phyloP scores from a whole-genome alignment of 2,329 filamentous ascomycete species.

The Hymenoscyphus infarciens region DNA sequence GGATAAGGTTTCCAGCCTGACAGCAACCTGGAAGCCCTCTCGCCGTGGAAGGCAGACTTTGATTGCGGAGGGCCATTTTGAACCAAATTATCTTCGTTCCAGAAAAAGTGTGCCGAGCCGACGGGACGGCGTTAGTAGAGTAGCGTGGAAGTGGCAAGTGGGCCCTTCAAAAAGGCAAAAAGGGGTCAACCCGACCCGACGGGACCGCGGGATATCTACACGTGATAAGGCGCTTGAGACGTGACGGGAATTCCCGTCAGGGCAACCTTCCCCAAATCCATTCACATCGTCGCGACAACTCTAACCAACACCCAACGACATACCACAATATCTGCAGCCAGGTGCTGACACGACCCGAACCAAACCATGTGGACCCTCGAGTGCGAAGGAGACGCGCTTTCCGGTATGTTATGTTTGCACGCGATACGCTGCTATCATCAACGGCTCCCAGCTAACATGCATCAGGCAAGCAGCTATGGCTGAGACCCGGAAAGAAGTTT shows the following conservation, averaged over 20 bases:
- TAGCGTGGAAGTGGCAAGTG: too few species aligned
- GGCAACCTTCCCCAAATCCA: not conserved
- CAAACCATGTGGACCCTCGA: constrained; percentile 50
- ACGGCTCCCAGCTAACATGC: constrained; percentile 9
- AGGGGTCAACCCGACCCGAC: too few species aligned
- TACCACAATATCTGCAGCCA: not conserved
- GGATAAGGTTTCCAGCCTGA: not conserved
- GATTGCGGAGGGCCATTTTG: too few species aligned
- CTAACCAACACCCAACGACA: not conserved
- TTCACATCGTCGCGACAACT: not conserved
- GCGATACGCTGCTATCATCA: not conserved
- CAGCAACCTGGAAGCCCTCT: too few species aligned
- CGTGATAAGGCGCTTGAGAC: too few species aligned
- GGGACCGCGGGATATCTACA: too few species aligned
- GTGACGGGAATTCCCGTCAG: not conserved
- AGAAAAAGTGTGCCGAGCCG: too few species aligned
- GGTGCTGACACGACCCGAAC: not conserved
- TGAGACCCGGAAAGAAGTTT: constrained; percentile 80
- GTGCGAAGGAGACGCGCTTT: constrained; percentile 51
- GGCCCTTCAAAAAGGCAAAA: too few species aligned
- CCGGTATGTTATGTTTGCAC: constrained; percentile 39
- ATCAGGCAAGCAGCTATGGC: constrained; percentile 71
- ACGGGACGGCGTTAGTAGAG: too few species aligned
- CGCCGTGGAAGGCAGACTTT: too few species aligned
- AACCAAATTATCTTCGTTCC: too few species aligned